These are phyloP conservation scores for Cladophialophora psammophila DNA, from an alignment of 2,329 filamentous ascomycete genomes.

Conservation along the genomic window DNA sequence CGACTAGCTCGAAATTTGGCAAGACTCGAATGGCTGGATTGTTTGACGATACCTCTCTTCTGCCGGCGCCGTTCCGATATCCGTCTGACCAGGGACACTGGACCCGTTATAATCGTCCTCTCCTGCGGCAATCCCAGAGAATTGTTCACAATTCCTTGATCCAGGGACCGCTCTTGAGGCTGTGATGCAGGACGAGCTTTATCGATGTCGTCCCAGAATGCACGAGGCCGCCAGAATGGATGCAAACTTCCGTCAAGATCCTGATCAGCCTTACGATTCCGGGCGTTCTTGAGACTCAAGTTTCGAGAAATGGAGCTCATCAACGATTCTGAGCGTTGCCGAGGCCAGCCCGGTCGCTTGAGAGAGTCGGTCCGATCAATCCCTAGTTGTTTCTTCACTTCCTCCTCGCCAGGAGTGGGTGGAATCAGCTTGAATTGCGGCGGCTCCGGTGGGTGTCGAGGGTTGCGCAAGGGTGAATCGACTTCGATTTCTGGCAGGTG, in stretches of 20 bases:
- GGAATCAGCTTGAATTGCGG: slow-evolving; percentile 64
- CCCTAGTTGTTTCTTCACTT: slow-evolving; percentile 49
- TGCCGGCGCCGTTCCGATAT: slow-evolving; percentile 45
- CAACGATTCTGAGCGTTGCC: slow-evolving; percentile 50
- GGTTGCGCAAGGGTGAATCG: slow-evolving; percentile 67
- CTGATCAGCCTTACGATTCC: slow-evolving; percentile 52
- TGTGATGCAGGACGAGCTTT: slow-evolving; percentile 49
- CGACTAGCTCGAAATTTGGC: slow-evolving; percentile 42
- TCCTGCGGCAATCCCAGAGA: slow-evolving; percentile 63
- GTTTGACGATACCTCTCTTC: slow-evolving; percentile 39
- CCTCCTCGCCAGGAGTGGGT: slow-evolving; percentile 56
- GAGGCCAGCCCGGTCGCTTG: slow-evolving; percentile 47
- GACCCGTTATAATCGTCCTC: slow-evolving; percentile 53
- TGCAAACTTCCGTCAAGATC: slow-evolving; percentile 60
- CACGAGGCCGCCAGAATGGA: slow-evolving; percentile 68
- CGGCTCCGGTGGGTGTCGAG: slow-evolving; percentile 64
- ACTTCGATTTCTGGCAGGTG: slow-evolving; percentile 46
- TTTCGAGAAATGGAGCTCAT: slow-evolving; percentile 49
- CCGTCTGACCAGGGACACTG: slow-evolving; percentile 46
- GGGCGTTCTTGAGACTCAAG: slow-evolving; percentile 50
- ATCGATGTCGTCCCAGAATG: slow-evolving; percentile 67
- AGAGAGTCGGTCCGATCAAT: slow-evolving; percentile 37
- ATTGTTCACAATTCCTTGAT: slow-evolving; percentile 61
- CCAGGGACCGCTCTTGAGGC: slow-evolving; percentile 45
- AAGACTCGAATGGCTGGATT: slow-evolving; percentile 45